Conservation (phyloP, 202 grass and related monocot genomes). For the Cymbopogon flexuosus region DNA sequence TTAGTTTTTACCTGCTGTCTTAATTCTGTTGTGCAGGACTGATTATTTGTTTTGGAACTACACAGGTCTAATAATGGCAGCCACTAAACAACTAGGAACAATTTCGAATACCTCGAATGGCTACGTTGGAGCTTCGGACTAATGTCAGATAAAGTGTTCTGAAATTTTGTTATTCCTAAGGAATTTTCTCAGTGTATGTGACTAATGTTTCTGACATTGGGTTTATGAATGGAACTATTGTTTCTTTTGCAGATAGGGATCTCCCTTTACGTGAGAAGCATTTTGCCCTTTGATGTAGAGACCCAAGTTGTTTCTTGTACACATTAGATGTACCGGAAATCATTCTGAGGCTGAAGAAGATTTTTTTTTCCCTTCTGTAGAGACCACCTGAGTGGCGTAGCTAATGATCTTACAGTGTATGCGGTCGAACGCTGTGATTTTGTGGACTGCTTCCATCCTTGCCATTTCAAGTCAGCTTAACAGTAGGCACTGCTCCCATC, state of each 20-base stretch:
- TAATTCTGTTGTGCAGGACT: conserved; percentile 40
- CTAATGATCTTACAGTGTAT: conserved; percentile 9
- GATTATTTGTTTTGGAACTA: conserved; percentile 23
- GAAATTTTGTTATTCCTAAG: not conserved
- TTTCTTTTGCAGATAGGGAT: conserved; percentile 17
- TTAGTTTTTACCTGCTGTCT: not conserved
- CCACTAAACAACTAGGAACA: conserved; percentile 50
- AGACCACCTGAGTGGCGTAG: not conserved
- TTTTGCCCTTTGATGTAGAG: not conserved
- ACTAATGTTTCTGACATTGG: not conserved
- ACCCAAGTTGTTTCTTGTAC: not conserved
- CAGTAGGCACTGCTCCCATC: not conserved
- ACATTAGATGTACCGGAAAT: not conserved
- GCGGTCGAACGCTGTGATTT: not conserved
- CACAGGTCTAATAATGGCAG: conserved; percentile 86
- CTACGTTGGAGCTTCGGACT: conserved; percentile 30
- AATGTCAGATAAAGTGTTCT: conserved; percentile 15
- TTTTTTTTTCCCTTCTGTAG: not conserved
- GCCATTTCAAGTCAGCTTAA: not conserved
- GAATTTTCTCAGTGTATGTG: not conserved
- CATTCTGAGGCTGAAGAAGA: not conserved
- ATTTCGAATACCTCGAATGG: conserved; percentile 40
- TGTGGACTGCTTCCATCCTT: not conserved
- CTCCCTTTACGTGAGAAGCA: not conserved
- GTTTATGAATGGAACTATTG: not conserved